Conservation (phyloP, 2,329 filamentous ascomycete genomes). For the Trichophyton equinum region DNA sequence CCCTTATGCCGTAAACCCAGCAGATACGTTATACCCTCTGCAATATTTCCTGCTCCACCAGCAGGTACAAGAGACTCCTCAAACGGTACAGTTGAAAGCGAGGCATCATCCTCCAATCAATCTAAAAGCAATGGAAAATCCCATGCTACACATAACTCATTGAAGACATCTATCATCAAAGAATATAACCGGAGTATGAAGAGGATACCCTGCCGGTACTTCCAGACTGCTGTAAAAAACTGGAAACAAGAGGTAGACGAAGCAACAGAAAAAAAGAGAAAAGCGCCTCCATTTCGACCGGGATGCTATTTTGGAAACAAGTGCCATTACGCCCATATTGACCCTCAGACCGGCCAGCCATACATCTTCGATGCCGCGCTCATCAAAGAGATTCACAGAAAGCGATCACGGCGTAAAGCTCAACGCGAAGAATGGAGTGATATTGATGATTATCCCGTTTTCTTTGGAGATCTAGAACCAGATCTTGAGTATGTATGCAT, state of each 20-base stretch:
- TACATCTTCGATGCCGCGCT: conserved; percentile 9
- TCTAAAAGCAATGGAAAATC: background rate
- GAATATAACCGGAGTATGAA: conserved; percentile 18
- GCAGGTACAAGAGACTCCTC: conserved; percentile 3
- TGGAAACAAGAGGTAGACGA: conserved; percentile 4
- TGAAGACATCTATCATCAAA: conserved; percentile 17
- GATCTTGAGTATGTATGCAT: background rate
- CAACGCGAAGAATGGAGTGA: background rate
- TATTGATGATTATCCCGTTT: background rate
- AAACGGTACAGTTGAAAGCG: background rate
- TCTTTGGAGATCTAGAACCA: background rate
- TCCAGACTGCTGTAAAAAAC: conserved; percentile 12
- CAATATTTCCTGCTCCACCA: conserved; percentile 16
- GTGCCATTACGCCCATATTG: conserved; percentile 20
- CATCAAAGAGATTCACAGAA: background rate
- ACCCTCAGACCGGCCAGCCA: conserved; percentile 11
- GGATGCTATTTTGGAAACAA: conserved; percentile 20
- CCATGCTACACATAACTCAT: conserved; percentile 8
- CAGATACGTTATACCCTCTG: conserved; percentile 20
- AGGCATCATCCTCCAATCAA: too few species aligned
- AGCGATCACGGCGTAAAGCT: background rate
- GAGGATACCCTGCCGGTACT: conserved; percentile 19
- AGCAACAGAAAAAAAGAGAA: background rate
- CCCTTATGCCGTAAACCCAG: conserved; percentile 20
- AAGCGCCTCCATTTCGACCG: conserved; percentile 10